Evolutionary conservation across 148 eudicot species (phyloP), one percentile per base, ranked within the genome.

Genomic region (Rhododendron ferrugineum): DNA sequence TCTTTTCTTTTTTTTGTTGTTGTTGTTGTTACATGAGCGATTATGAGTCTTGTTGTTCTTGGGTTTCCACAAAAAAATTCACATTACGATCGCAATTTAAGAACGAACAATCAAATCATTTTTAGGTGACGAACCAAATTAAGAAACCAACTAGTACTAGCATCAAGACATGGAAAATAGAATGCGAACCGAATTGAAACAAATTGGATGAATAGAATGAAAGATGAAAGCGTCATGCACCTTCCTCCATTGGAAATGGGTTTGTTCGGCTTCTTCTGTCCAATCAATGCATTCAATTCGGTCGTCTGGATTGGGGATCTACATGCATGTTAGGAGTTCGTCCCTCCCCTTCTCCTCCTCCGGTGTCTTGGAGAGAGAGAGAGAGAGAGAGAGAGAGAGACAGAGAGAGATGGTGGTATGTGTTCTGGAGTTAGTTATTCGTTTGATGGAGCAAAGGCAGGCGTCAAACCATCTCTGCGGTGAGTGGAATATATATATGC

Each of bases 21-120:
- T n/a, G n/a, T n/a, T n/a, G n/a, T n/a, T n/a, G 78, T 50, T 76
- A 15, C 86, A 8, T 75, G 37, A 14, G 68, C 15, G 22, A 22
- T 46, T 85, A 89, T 37, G 79, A 37, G 87, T 84, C 89, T 78
- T 66, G 81, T 83, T 84, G 84, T 16, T 89, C 68, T 18, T 88
- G 83, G 46, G 49, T 87, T 89, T 88, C 83, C 70, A 42, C 66
- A 46, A 78, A 73, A 58, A 36, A 85, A 87, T 87, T 83, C 79
- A 36, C 74, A 58, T 34, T 3, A 13, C 6, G 6, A 23, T 58
- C 0, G 66, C 23, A 58, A 58, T 22, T 20, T 5, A 22, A 22
- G 10, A 46, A 46, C 11, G 60, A 16, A 56, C 60, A 56, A 16
- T 4, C 7, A 56, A 56, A 56, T 56, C 11, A 76, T 56, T 10